Percentiles rank a stretch among this genome's conserved stretches.
Conservation (phyloP, 306 rosid species). For the Ziziphus jujuba region DNA sequence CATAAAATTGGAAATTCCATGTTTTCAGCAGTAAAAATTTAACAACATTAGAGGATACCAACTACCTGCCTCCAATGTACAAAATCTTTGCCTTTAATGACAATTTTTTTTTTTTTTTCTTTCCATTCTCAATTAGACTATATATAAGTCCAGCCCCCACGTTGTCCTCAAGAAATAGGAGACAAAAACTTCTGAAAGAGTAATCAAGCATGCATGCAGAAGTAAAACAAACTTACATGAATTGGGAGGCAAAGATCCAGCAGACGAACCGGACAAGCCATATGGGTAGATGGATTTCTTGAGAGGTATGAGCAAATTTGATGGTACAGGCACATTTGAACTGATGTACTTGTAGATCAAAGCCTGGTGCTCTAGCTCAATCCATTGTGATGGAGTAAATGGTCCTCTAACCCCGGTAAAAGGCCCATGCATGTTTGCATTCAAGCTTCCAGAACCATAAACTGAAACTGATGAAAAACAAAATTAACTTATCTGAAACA, state of each 20-base stretch:
- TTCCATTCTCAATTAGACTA: neutral
- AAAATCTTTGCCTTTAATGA: neutral
- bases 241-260: conserved; percentile 32
- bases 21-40: neutral
- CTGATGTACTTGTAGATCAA: conserved; percentile 58
- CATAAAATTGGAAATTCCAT: neutral
- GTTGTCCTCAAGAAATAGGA: neutral
- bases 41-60: neutral
- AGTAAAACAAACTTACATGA: conserved; percentile 44
- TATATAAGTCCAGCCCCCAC: no score
- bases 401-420: conserved; percentile 39
- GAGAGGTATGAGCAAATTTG: conserved; percentile 49
- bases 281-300: conserved; percentile 46
- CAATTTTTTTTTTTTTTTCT: neutral
- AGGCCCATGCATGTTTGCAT: conserved; percentile 41
- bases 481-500: conserved; percentile 3
- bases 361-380: conserved; percentile 63
- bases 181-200: neutral
- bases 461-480: conserved; percentile 28
- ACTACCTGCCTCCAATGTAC: neutral
- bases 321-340: conserved; percentile 49
- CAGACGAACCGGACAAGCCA: conserved; percentile 35
- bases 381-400: conserved; percentile 59
- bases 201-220: neutral
- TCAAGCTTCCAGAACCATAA: conserved; percentile 40